Evolutionary conservation across 148 eudicot species (phyloP), one percentile per base, ranked within the genome.

Genomic region (Fagopyrum tataricum): DNA sequence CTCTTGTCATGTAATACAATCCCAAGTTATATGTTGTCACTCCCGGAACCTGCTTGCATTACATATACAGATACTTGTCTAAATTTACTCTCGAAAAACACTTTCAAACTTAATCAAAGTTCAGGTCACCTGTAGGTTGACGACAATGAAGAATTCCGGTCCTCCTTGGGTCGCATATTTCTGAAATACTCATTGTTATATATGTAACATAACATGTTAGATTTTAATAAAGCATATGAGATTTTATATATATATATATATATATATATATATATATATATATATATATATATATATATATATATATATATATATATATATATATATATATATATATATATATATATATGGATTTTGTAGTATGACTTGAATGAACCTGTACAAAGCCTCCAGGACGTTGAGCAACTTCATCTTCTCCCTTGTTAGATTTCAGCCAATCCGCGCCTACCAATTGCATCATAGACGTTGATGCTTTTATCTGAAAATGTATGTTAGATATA

Each of bases 401-500:
- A 68, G 82, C 85, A 73, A 88, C 82, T 72, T 88, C 83, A 59
- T 86, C 87, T 84, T 88, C 89, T 39, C 86, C 81, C 78, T 82
- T 84, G 71, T 88, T 81, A 66, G 92, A 88, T 78, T 77, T 82
- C 70, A 88, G 72, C 89, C 89, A 88, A 75, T 88, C 92, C 48
- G 88, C 90, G 31, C 81, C 92, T 74, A 86, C 82, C 73, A 82
- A 73, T 81, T 88, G 81, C 87, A 86, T 75, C 82, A 83, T 52
- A 6, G 86, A 80, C 69, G 79, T 73, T 59, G 81, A 86, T 70
- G 88, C 90, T 73, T 83, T 84, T 7, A 81, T 56, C 92, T 88
- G 78, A 48, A 56, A 12, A 4, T 4, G 6, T 2, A 58, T 1
- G 23, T 8, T 7, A 4, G 24, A 18, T 4, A 2, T 53, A 2